These are phyloP conservation scores for Picochlorum costavermella DNA, from an alignment of 139 green algal genomes.

Conservation along the genomic window DNA sequence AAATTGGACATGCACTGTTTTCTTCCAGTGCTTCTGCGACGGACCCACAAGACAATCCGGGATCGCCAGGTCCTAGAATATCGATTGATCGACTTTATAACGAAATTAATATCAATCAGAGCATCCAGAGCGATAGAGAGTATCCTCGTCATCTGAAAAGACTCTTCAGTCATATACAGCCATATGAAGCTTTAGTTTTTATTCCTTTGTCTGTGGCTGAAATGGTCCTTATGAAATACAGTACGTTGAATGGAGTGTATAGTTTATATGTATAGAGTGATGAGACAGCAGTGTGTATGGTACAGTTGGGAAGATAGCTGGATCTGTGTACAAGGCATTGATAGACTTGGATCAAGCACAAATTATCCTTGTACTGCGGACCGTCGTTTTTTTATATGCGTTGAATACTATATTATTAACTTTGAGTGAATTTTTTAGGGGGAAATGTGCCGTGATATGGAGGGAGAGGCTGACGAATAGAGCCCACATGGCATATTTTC, in stretches of 20 bases:
- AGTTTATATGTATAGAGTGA: not conserved
- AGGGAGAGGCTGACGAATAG: conserved; percentile 8
- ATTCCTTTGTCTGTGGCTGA: conserved; percentile 21
- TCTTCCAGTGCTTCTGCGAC: too few relatives aligned
- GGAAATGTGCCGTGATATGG: conserved; percentile 19
- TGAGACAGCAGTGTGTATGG: not conserved
- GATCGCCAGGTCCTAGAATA: too few relatives aligned
- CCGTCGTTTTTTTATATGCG: conserved; percentile 21
- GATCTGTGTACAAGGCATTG: conserved; percentile 31
- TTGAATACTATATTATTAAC: not conserved
- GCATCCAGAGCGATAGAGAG: not conserved
- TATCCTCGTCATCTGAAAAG: not conserved
- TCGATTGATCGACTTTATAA: too few relatives aligned
- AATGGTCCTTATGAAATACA: conserved; percentile 8
- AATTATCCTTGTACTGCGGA: not conserved
- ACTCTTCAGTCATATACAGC: conserved; percentile 21
- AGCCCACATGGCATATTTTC: conserved; percentile 30
- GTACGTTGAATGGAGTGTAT: not conserved
- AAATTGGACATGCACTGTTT: too few relatives aligned
- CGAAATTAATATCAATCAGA: too few relatives aligned
- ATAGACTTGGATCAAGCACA: conserved; percentile 18
- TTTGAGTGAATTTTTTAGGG: conserved; percentile 1
- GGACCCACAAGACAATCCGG: too few relatives aligned
- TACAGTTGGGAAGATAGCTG: conserved; percentile 41
- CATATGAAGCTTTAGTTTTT: conserved; percentile 25